Evolutionary conservation across 768 basidiomycete genomes (phyloP), one percentile per base, ranked within the genome.

Genomic region (Baorangia bicolor): DNA sequence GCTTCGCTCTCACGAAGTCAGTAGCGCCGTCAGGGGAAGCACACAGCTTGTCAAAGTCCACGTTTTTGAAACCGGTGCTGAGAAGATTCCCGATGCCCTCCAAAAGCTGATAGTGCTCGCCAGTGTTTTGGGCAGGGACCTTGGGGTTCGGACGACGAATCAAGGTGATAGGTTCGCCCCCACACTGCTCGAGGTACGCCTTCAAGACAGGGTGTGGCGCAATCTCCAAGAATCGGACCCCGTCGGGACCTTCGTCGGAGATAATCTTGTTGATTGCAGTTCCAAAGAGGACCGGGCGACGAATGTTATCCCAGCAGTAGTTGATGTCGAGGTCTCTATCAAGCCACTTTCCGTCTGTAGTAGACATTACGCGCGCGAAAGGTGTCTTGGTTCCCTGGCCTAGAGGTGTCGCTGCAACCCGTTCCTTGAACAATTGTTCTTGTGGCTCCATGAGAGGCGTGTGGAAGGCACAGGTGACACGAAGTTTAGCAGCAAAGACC

Each of bases 271-370:
- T 66, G 53, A 74, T 66, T 7, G 68, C 68, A 45, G 66, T 66
- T 3, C 70, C 65, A n/a, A 74, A 74, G 25, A 70, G 61, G 11
- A 74, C 73, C 0, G 73, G 74, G 28, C 59, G 57, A 47, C 69
- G 74, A 47, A 73, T 69, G 46, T 72, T 74, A 23, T 74, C 68
- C 73, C 73, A 74, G 54, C 68, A 74, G 37, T 74, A 74, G 52
- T 66, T 30, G 23, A 62, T 30, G 63, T 56, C 60, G n/a, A 62
- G 57, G 28, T 66, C 65, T 30, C 70, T 63, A 31, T 69, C 65
- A 10, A 74, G 66, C 64, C 71, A 64, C 23, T 58, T 64, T 11
- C 73, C 72, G 25, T 75, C 71, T 2, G 67, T 67, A 6, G 74
- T 73, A 3, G 73, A 74, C 68, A 72, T 74, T 1, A 74, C 71